These are phyloP conservation scores for Botrytis sinoallii DNA, from an alignment of 2,329 filamentous ascomycete genomes.

Conservation along the genomic window DNA sequence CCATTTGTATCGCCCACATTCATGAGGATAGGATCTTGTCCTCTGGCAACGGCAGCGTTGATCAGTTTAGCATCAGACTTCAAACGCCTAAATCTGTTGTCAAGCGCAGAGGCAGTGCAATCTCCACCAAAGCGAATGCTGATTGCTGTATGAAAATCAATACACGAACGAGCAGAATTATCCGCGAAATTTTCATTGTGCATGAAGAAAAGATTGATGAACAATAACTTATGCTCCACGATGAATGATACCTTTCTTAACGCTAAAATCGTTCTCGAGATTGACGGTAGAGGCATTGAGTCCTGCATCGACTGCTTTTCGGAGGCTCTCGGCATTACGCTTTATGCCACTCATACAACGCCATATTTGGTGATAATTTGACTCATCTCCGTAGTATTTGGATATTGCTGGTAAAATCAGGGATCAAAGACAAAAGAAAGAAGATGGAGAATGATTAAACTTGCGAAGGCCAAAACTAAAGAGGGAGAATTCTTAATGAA, in stretches of 20 bases:
- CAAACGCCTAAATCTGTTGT: conserved; percentile 42
- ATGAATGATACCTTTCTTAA: conserved; percentile 26
- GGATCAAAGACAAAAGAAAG: conserved; percentile 7
- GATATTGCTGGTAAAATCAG: conserved; percentile 48
- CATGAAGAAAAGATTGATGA: neutral
- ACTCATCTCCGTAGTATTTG: conserved; percentile 41
- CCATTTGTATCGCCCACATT: conserved; percentile 27
- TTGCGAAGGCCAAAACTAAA: neutral
- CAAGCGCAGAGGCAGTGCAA: conserved; percentile 38
- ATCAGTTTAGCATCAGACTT: conserved; percentile 42
- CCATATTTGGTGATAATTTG: conserved; percentile 29
- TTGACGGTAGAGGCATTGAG: conserved; percentile 27
- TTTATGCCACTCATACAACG: conserved; percentile 26
- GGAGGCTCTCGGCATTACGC: conserved; percentile 24
- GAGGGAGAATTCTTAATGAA: conserved; percentile 1
- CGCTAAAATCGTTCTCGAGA: conserved; percentile 16
- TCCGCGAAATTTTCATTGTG: neutral
- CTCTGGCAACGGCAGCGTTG: conserved; percentile 32
- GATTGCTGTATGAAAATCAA: conserved; percentile 26
- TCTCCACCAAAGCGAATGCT: conserved; percentile 36
- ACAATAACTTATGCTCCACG: conserved; percentile 4
- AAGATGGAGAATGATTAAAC: neutral
- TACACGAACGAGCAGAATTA: conserved; percentile 23
- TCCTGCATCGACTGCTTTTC: conserved; percentile 28
- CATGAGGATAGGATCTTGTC: conserved; percentile 39